phyloP scores from a whole-genome alignment of 805 yeast species.

The Suhomyces kilbournensis region DNA sequence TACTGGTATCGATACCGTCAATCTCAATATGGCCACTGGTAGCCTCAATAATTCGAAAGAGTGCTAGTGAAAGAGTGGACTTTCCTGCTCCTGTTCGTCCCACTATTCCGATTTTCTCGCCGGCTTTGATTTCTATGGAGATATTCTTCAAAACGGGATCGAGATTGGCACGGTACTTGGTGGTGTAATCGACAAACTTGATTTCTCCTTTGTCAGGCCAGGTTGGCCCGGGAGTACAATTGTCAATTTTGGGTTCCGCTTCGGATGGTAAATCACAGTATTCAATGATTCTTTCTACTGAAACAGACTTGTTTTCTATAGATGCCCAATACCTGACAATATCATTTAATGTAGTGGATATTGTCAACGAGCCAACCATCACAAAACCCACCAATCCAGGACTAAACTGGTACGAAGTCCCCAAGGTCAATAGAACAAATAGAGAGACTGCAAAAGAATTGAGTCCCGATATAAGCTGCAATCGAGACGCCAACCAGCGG shows the following conservation, averaged over 20 bases:
- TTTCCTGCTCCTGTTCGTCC: slow-evolving; percentile 33
- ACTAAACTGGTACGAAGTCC: slow-evolving; percentile 19
- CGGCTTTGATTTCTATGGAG: slow-evolving; percentile 18
- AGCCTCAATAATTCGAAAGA: slow-evolving; percentile 28
- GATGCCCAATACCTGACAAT: slow-evolving; percentile 35
- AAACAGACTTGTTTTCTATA: slow-evolving; percentile 31
- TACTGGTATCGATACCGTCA: slow-evolving; percentile 20
- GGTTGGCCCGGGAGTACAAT: slow-evolving; percentile 8
- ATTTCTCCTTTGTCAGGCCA: slow-evolving; percentile 26
- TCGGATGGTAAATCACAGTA: slow-evolving; percentile 29
- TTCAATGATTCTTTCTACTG: slow-evolving; percentile 37
- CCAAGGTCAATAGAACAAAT: slow-evolving; percentile 24
- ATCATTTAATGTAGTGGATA: slow-evolving; percentile 29
- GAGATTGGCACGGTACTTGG: slow-evolving; percentile 23
- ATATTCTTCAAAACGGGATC: slow-evolving; percentile 26
- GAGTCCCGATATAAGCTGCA: slow-evolving; percentile 33
- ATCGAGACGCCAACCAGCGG: slow-evolving; percentile 38
- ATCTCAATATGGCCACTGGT: slow-evolving; percentile 23
- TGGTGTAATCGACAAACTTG: slow-evolving; percentile 20
- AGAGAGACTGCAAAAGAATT: slow-evolving; percentile 29
- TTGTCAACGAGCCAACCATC: slow-evolving; percentile 33
- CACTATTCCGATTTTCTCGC: slow-evolving; percentile 28
- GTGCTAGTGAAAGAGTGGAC: slow-evolving; percentile 25
- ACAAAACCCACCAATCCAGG: slow-evolving; percentile 38
- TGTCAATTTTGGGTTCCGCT: slow-evolving; percentile 9